These are phyloP conservation scores for Polysphondylium violaceum DNA, from an alignment of 78 protist species.

Conservation along the genomic window DNA sequence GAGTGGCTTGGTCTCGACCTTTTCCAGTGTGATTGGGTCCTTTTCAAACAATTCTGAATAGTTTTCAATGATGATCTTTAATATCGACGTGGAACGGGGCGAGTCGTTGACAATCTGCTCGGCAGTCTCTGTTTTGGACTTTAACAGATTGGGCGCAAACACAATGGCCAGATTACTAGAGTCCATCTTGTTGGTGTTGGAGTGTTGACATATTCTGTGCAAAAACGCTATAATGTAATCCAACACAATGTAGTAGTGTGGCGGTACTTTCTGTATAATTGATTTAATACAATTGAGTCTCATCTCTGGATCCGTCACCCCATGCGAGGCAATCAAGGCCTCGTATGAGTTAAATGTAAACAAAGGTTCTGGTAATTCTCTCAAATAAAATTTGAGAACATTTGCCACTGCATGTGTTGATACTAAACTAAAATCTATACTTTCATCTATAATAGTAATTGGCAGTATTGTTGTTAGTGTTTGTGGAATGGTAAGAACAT, in stretches of 20 bases:
- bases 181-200: constrained; percentile 24
- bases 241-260: constrained; percentile 12
- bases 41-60: constrained; percentile 41
- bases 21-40: constrained; percentile 25
- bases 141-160: constrained; percentile 78
- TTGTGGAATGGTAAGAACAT: not conserved
- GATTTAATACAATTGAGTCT: constrained; percentile 11
- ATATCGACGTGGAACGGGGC: constrained; percentile 3
- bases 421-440: not conserved
- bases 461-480: not conserved
- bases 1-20: not conserved
- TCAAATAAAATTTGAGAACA: constrained; percentile 78
- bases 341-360: constrained; percentile 78
- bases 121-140: constrained; percentile 29
- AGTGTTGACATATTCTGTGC: not conserved
- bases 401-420: constrained; percentile 70
- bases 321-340: constrained; percentile 48
- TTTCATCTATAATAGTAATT: not conserved
- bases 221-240: constrained; percentile 53
- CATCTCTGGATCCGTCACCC: constrained; percentile 13
- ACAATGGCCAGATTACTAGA: constrained; percentile 45
- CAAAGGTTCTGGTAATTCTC: constrained; percentile 90
- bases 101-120: constrained; percentile 30
- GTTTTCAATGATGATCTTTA: constrained; percentile 18
- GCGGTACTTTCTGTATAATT: not conserved